Conservation (phyloP, 2,329 filamentous ascomycete genomes). For the Pseudogymnoascus sp. region DNA sequence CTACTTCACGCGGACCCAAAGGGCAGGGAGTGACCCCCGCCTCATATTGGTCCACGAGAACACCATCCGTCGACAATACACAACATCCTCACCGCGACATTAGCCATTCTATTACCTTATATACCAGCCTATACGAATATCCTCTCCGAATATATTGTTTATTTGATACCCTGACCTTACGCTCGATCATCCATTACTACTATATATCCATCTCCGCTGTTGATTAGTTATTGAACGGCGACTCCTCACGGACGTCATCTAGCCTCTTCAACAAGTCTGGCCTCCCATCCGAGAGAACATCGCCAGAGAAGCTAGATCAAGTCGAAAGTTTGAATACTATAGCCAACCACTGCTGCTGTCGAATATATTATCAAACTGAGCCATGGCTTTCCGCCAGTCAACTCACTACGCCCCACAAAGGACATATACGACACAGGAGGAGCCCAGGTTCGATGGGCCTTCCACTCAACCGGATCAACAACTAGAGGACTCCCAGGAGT, state of each 20-base stretch:
- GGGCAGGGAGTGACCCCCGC: conserved; percentile 2
- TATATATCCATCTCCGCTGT: background rate
- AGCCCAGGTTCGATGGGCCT: conserved; percentile 25
- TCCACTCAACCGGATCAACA: conserved; percentile 27
- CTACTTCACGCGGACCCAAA: background rate
- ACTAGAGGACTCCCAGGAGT: conserved; percentile 75
- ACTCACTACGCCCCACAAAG: conserved; percentile 45
- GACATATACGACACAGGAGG: conserved; percentile 33
- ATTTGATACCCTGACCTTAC: background rate
- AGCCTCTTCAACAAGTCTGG: background rate
- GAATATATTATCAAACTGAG: background rate
- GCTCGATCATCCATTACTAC: background rate
- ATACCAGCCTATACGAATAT: background rate
- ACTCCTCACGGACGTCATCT: background rate
- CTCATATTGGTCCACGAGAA: conserved; percentile 5
- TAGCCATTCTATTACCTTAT: background rate
- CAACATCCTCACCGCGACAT: conserved; percentile 1
- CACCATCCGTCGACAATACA: background rate
- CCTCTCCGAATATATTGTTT: background rate
- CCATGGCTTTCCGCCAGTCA: conserved; percentile 54
- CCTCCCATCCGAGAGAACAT: background rate
- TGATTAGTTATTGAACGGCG: background rate
- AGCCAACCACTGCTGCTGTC: background rate
- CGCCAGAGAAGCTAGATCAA: background rate
- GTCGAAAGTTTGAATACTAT: background rate